These are phyloP conservation scores for Eleusine indica DNA, from an alignment of 176 grass and related monocot species.

Conservation along the genomic window DNA sequence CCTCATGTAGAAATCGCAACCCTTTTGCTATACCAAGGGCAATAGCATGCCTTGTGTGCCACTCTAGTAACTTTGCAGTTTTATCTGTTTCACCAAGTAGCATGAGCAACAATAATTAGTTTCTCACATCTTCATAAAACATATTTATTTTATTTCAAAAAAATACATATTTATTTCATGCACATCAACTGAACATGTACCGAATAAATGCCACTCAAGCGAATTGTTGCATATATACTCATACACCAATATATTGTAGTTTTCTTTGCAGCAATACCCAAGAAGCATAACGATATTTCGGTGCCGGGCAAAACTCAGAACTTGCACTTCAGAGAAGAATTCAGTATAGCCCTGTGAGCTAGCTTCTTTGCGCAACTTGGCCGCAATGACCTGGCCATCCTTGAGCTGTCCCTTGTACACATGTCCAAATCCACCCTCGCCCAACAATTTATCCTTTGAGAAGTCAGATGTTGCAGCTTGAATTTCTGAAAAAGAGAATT, in stretches of 20 bases:
- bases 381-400: constrained; percentile 72
- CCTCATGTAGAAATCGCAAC: constrained; percentile 66
- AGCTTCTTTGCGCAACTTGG: constrained; percentile 68
- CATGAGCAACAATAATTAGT: neutral
- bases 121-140: neutral
- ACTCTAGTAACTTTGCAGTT: constrained; percentile 56
- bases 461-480: constrained; percentile 68
- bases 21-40: constrained; percentile 80
- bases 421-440: constrained; percentile 72
- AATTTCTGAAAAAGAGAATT: constrained; percentile 68
- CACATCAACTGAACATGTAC: constrained; percentile 38
- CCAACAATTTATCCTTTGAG: constrained; percentile 59
- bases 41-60: constrained; percentile 71
- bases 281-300: constrained; percentile 77
- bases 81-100: constrained; percentile 49
- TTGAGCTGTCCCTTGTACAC: constrained; percentile 79
- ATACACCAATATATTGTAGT: constrained; percentile 71
- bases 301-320: constrained; percentile 79
- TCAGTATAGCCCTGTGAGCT: constrained; percentile 72
- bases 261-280: constrained; percentile 85
- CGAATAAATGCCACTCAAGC: constrained; percentile 75
- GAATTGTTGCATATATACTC: constrained; percentile 87
- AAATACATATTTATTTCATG: constrained; percentile 13
- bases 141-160: neutral
- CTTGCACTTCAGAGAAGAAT: constrained; percentile 81